A percentile compares a stretch with the other conserved stretches of the same genome.
phyloP scores from a whole-genome alignment of 2,329 filamentous ascomycete species.

The Colletotrichum sp. region DNA sequence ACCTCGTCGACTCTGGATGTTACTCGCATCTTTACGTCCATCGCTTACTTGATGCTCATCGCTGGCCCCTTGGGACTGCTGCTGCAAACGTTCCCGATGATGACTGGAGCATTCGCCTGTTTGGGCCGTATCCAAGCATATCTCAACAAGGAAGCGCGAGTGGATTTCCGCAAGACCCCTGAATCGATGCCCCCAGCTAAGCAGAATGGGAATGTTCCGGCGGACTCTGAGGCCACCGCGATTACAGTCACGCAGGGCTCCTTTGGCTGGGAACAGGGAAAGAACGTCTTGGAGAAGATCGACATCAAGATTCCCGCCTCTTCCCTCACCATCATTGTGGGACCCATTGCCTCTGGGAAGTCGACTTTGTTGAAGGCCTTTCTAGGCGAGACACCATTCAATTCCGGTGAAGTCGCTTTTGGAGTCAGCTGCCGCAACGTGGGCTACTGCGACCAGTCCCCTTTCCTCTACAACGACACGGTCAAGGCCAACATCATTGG shows the following conservation, averaged over 20 bases:
- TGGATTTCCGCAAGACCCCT: background rate
- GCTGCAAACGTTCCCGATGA: slow-evolving; percentile 33
- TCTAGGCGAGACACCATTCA: slow-evolving; percentile 27
- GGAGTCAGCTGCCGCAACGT: slow-evolving; percentile 16
- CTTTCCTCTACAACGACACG: slow-evolving; percentile 37
- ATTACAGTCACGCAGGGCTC: slow-evolving; percentile 21
- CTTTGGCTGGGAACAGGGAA: slow-evolving; percentile 35
- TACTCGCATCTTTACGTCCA: slow-evolving; percentile 34
- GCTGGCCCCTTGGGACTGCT: slow-evolving; percentile 32
- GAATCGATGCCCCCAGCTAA: background rate
- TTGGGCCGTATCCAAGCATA: slow-evolving; percentile 39
- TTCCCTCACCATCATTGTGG: slow-evolving; percentile 41
- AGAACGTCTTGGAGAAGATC: slow-evolving; percentile 30
- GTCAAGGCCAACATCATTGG: slow-evolving; percentile 44
- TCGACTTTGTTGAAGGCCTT: slow-evolving; percentile 43
- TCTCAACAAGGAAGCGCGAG: slow-evolving; percentile 33
- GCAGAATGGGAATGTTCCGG: background rate
- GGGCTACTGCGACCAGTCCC: slow-evolving; percentile 36
- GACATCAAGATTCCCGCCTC: slow-evolving; percentile 32
- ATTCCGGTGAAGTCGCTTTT: slow-evolving; percentile 21
- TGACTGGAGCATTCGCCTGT: slow-evolving; percentile 36
- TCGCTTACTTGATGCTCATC: slow-evolving; percentile 39
- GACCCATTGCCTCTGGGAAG: slow-evolving; percentile 44
- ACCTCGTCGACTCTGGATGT: slow-evolving; percentile 27
- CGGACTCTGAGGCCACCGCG: background rate